Base-by-base conservation (phyloP, 805 yeast species). In the Blastobotrys mokoenaii region DNA sequence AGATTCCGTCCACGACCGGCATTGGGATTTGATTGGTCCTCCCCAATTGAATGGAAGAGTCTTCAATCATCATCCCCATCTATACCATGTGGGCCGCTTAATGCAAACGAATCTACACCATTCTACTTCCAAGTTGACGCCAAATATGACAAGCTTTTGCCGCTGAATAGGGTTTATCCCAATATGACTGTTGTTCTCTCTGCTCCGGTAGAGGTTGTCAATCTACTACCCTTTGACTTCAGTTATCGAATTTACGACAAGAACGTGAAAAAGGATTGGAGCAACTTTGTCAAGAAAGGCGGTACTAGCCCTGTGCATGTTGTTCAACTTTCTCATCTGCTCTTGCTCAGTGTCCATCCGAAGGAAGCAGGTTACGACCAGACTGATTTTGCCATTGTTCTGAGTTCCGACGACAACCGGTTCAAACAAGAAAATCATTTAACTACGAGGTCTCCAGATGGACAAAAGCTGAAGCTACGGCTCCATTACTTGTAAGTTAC, bases 201-300 rank as follows among this genome's bases (percentile, higher is more conserved):
- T 0, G 86, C 97, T 0, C 97, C 98, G 0, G 64, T 93, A 39
- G 85, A 84, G 53, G 70, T 93, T 47, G 88, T 84, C 53, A 93
- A 93, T 57, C 67, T 87, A 43, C 62, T 94, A 41, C 97, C 99
- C 0, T 84, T 74, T 58, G 95, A 85, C 54, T 63, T 90, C 38
- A 70, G 76, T 15, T 87, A 83, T 64, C 70, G 83, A 46, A 70
- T 93, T 11, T 84, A 82, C 61, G 93, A 88, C 60, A 84, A 85
- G 56, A 79, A 78, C 16, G 69, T 79, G 31, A 74, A 74, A 44
- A 74, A 73, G 47, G 89, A 82, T 46, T 79, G 88, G 82, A 72
- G 71, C 44, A 80, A 81, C 20, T 58, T 62, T 9, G 66, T 94
- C 36, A 65, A 67, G 38, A 76, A 77, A 53, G 95, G 95, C 3